A percentile compares a stretch with the other conserved stretches of the same genome.
Evolutionary conservation across 371 early-diverging fungal species (phyloP).

Genomic region (Nematocida homosporus): DNA sequence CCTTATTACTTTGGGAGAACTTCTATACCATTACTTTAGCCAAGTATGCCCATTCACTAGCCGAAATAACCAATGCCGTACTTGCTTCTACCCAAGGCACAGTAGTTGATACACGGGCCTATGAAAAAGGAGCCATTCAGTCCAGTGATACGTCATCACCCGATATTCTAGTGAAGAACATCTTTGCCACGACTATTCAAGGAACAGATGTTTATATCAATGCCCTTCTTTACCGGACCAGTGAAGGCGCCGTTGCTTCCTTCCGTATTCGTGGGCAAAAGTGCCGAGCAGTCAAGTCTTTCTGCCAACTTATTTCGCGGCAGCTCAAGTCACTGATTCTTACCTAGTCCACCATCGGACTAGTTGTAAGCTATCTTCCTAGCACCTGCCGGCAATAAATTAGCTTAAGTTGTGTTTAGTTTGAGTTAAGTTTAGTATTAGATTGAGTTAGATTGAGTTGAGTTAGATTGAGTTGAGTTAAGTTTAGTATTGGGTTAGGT

Average conservation of each 20-base stretch:
- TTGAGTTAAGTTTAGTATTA: too few species aligned
- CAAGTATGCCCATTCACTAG: neutral
- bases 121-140: conserved; percentile 1
- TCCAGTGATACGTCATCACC: neutral
- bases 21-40: conserved; percentile 59
- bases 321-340: conserved; percentile 4
- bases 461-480: neutral
- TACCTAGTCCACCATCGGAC: neutral
- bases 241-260: conserved; percentile 36
- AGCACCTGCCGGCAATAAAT: too few species aligned
- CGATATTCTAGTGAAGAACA: conserved; percentile 60
- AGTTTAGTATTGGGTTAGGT: too few species aligned
- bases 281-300: conserved; percentile 65
- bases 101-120: conserved; percentile 39
- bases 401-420: too few species aligned
- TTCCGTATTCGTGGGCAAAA: conserved; percentile 62
- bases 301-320: conserved; percentile 54
- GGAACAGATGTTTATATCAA: conserved; percentile 61
- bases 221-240: conserved; percentile 48
- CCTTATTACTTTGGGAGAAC: conserved; percentile 68
- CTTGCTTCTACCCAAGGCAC: conserved; percentile 50
- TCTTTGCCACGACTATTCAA: conserved; percentile 58
- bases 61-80: conserved; percentile 42
- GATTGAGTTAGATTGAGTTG: too few species aligned
- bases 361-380: neutral